Percentiles rank a stretch among this genome's conserved stretches.
phyloP scores from a whole-genome alignment of 169 alveolate species.

The Plasmodium malariae region DNA sequence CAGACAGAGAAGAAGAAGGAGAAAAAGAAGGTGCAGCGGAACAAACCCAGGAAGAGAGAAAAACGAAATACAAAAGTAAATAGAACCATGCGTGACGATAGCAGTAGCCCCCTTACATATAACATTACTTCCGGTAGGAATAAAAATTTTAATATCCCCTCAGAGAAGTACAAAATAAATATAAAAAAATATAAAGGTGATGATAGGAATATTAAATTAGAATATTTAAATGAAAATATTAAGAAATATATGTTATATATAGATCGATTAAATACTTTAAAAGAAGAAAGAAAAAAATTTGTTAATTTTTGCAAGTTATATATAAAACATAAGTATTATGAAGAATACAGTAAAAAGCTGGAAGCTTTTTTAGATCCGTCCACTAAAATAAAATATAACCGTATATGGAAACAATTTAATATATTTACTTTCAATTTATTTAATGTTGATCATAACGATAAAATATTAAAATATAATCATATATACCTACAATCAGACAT shows the following conservation, averaged over 20 bases:
- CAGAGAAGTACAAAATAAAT: not conserved
- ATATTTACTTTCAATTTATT: conserved; percentile 59
- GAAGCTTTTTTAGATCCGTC: conserved; percentile 52
- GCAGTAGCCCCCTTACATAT: not conserved
- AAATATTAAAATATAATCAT: conserved; percentile 31
- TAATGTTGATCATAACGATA: conserved; percentile 47
- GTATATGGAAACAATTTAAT: conserved; percentile 44
- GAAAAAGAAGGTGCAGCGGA: too few species aligned
- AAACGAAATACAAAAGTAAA: not conserved
- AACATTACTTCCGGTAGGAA: not conserved
- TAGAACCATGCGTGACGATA: not conserved
- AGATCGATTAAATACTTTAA: conserved; percentile 7
- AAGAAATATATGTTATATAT: conserved; percentile 20
- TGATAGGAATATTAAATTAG: not conserved
- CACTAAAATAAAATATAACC: conserved; percentile 41
- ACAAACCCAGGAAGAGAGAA: too few species aligned
- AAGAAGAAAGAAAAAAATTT: conserved; percentile 48
- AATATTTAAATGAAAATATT: conserved; percentile 26
- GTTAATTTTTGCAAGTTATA: conserved; percentile 44
- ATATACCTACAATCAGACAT: conserved; percentile 70
- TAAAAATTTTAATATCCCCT: not conserved
- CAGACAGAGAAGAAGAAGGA: not conserved
- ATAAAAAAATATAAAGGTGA: conserved; percentile 16
- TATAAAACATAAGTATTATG: conserved; percentile 34
- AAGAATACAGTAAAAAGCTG: conserved; percentile 30